phyloP scores from a whole-genome alignment of 2,329 filamentous ascomycete species.

The Fusarium graminum region DNA sequence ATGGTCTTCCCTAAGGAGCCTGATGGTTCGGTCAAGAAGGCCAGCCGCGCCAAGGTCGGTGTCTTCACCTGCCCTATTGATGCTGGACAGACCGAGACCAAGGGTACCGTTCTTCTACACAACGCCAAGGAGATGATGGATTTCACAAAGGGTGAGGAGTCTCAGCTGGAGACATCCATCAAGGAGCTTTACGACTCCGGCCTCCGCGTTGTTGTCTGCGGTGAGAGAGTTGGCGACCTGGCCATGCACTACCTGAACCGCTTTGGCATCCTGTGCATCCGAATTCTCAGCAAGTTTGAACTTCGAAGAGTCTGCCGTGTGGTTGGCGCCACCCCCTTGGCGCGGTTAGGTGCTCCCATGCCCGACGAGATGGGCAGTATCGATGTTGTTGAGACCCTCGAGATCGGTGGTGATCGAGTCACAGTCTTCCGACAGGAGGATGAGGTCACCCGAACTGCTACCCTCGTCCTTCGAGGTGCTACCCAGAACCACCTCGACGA shows the following conservation, averaged over 20 bases:
- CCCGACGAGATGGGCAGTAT: constrained; percentile 99
- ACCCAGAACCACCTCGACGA: constrained; percentile 99
- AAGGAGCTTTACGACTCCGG: constrained; percentile 97
- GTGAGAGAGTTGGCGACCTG: constrained; percentile 93
- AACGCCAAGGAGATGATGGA: constrained; percentile 99
- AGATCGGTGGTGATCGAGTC: constrained; percentile 97
- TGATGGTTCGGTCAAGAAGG: constrained; percentile 93
- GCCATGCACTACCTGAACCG: constrained; percentile 98
- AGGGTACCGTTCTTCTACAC: constrained; percentile 95
- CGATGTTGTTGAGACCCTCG: constrained; percentile 94
- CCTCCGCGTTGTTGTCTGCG: constrained; percentile 90
- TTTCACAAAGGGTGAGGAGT: constrained; percentile 97
- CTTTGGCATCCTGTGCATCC: constrained; percentile 95
- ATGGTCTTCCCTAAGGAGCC: constrained; percentile 99
- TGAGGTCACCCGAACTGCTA: constrained; percentile 91
- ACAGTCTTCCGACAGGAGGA: constrained; percentile 98
- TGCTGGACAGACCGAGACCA: constrained; percentile 96
- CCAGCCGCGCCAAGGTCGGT: constrained; percentile 91
- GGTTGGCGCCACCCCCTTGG: constrained; percentile 95
- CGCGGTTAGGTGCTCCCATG: constrained; percentile 96
- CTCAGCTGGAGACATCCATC: constrained; percentile 88
- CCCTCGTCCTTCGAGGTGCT: constrained; percentile 91
- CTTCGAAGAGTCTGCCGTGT: constrained; percentile 94
- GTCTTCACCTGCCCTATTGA: constrained; percentile 98
- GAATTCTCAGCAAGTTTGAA: constrained; percentile 98